Conservation (phyloP, 148 eudicot species). For the Drosera capensis region DNA sequence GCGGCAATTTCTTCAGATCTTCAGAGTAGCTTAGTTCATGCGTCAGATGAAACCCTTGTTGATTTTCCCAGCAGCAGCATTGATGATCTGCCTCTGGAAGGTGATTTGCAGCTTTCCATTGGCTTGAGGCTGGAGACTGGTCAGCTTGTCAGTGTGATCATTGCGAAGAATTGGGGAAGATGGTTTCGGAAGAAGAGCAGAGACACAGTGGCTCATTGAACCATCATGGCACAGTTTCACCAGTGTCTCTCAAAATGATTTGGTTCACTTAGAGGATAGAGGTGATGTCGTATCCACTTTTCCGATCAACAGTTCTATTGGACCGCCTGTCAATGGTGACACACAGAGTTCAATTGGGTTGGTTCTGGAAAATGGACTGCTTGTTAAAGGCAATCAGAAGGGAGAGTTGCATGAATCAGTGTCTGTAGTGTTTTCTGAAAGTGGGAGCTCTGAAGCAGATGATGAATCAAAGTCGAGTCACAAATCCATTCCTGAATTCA, state of each 20-base stretch:
- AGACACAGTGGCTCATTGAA: too few relatives aligned
- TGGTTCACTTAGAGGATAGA: conserved; percentile 14
- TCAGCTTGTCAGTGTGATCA: too few relatives aligned
- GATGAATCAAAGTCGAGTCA: background rate
- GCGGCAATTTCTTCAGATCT: conserved; percentile 38
- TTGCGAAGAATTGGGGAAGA: too few relatives aligned
- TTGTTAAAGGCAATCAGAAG: background rate
- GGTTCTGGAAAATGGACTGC: conserved; percentile 8
- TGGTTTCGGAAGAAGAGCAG: too few relatives aligned
- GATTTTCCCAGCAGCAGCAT: background rate
- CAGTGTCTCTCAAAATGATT: conserved; percentile 1
- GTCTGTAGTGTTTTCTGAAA: conserved; percentile 4
- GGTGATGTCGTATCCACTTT: conserved; percentile 7
- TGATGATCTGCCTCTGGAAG: too few relatives aligned
- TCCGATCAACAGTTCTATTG: conserved; percentile 7
- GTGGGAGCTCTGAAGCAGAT: conserved; percentile 8
- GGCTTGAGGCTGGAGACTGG: too few relatives aligned
- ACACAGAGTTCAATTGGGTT: conserved; percentile 11
- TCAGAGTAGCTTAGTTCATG: conserved; percentile 14
- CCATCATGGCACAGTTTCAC: too few relatives aligned
- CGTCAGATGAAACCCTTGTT: conserved; percentile 11
- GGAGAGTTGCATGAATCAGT: conserved; percentile 17
- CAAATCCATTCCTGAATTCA: conserved; percentile 1
- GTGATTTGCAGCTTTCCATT: too few relatives aligned
- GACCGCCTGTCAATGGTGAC: conserved; percentile 11